Evolutionary conservation across 176 grass and related monocot species (phyloP).

Genomic region (Stipa capillata): DNA sequence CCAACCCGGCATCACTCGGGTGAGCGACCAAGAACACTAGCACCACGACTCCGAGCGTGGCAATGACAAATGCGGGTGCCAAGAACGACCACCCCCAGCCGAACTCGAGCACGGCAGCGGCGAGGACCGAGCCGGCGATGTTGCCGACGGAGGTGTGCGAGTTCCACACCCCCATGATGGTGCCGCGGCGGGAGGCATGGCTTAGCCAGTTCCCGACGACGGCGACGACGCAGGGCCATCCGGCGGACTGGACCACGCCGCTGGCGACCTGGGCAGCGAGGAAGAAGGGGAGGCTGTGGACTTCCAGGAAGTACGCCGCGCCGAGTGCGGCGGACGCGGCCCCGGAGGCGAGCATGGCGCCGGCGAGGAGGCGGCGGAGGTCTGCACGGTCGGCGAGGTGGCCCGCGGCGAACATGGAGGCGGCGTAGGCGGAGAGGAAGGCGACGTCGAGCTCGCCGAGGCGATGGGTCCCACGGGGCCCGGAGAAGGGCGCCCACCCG

Average conservation of each 20-base stretch:
- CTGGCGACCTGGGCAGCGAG: conserved; percentile 49
- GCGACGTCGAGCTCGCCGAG: conserved; percentile 94
- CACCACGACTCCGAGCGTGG: conserved; percentile 35
- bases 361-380: conserved; percentile 61
- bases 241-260: conserved; percentile 79
- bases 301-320: conserved; percentile 55
- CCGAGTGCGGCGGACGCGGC: conserved; percentile 58
- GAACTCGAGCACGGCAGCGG: conserved; percentile 77
- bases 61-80: conserved; percentile 44
- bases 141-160: conserved; percentile 87
- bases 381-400: conserved; percentile 82
- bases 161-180: conserved; percentile 92
- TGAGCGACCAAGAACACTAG: conserved; percentile 51
- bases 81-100: conserved; percentile 93
- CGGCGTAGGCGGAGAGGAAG: conserved; percentile 69
- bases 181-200: conserved; percentile 43
- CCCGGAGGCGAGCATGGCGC: conserved; percentile 72
- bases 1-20: conserved; percentile 52
- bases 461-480: conserved; percentile 48
- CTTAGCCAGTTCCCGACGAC: conserved; percentile 94
- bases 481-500: conserved; percentile 63
- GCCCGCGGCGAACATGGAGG: conserved; percentile 74
- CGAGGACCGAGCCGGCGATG: conserved; percentile 72
- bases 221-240: conserved; percentile 91
- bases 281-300: conserved; percentile 67